Evolutionary conservation across 371 early-diverging fungal genomes (phyloP), one percentile per base, ranked within the genome.

Genomic region (Cokeromyces recurvatus): DNA sequence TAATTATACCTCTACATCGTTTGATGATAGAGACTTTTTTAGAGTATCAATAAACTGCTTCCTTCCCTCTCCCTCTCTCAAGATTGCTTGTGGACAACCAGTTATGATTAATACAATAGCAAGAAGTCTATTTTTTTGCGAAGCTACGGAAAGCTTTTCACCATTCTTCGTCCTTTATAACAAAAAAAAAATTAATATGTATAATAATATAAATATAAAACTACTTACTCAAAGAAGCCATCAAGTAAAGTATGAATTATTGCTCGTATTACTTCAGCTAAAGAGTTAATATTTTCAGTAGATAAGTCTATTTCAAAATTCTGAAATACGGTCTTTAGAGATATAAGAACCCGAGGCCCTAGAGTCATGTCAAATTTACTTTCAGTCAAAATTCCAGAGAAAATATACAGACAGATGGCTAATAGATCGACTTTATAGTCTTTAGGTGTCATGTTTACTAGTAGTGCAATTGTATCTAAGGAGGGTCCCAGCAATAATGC

Each of bases 371-470:
- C 55, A 23, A 56, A 71, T 32, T 63, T 51, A 2, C 49, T 46
- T 31, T 64, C 61, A 4, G 47, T 54, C 46, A 74, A 41, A 1
- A 70, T 57, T 14, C 56, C 66, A 23, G 65, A 50, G 40, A 62
- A 74, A 5, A 77, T 49, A 44, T 68, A 59, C 17, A 72, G 59
- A 27, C 62, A 64, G 14, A 77, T 63, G 0, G 78, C 72, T 19
- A 70, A 34, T 4, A 77, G 37, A 45, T 77, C 75, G 14, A 70
- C 68, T 34, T 68, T 72, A 21, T 66, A 71, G 12, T 42, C 57
- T 4, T 63, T 31, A 1, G 78, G 78, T 16, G 69, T 54, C 14
- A 74, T 64, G 1, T 46, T 37, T 3, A 73, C 59, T n/a, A 78
- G 55, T 23, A 57, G 47, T 15, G 71, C 58, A 5, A 78, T 37